Evolutionary conservation across 371 early-diverging fungal genomes (phyloP).

Genomic region (Lichtheimia ornata): DNA sequence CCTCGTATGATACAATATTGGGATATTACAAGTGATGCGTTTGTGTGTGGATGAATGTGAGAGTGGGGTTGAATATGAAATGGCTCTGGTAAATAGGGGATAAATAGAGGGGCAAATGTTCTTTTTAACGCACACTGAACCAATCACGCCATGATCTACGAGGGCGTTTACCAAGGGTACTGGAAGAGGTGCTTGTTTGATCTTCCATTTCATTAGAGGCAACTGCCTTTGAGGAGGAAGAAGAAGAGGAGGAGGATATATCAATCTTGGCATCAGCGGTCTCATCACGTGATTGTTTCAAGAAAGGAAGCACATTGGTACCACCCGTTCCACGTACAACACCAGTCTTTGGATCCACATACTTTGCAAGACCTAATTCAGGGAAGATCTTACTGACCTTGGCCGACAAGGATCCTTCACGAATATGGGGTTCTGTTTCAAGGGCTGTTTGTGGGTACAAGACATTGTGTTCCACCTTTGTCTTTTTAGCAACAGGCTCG

Average conservation of each 20-base stretch:
- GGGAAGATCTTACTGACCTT: slow-evolving; percentile 43
- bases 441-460: slow-evolving; percentile 57
- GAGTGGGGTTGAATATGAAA: background rate
- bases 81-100: background rate
- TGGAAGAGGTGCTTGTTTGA: background rate
- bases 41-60: background rate
- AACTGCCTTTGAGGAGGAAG: background rate
- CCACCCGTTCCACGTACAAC: slow-evolving; percentile 94
- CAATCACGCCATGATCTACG: slow-evolving; percentile 17
- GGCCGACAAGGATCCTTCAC: slow-evolving; percentile 29
- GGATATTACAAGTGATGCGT: background rate
- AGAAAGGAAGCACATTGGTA: slow-evolving; percentile 91
- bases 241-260: background rate
- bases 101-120: background rate
- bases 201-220: background rate
- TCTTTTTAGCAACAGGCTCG: slow-evolving; percentile 1
- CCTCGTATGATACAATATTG: background rate
- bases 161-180: background rate
- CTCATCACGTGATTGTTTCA: slow-evolving; percentile 68
- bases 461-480: slow-evolving; percentile 34
- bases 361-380: slow-evolving; percentile 60
- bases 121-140: slow-evolving; percentile 8
- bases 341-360: slow-evolving; percentile 49
- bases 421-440: slow-evolving; percentile 39
- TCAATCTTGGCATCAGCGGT: slow-evolving; percentile 44